phyloP scores from a whole-genome alignment of 768 basidiomycete genomes.

The Auriscalpium orientale region DNA sequence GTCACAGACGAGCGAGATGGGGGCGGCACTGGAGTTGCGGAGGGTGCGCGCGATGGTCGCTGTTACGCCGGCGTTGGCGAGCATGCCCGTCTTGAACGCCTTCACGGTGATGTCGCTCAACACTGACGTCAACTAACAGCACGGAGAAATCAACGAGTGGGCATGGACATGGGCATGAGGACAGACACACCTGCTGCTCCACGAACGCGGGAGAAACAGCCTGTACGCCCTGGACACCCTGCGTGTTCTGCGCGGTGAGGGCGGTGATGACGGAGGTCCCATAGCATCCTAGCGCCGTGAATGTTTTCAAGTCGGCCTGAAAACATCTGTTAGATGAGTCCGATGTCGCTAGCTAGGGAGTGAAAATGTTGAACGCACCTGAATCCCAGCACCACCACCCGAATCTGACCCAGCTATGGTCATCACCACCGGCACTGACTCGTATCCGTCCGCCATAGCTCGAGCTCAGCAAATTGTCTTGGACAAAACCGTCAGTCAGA shows the following conservation, averaged over 20 bases:
- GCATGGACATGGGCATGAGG: not conserved
- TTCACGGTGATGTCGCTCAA: slow-evolving; percentile 62
- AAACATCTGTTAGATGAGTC: not conserved
- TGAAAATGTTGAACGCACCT: slow-evolving; percentile 38
- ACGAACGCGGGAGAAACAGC: slow-evolving; percentile 65
- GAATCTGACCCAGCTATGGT: slow-evolving; percentile 81
- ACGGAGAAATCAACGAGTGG: not conserved
- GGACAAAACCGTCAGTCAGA: not conserved
- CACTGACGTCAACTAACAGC: slow-evolving; percentile 56
- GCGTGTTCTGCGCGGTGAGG: slow-evolving; percentile 84
- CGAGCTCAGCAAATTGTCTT: too few relatives aligned
- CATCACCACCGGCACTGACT: slow-evolving; percentile 33
- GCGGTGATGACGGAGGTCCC: slow-evolving; percentile 81
- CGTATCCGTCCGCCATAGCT: not conserved
- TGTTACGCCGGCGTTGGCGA: slow-evolving; percentile 53
- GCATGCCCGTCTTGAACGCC: slow-evolving; percentile 89
- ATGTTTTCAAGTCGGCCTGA: slow-evolving; percentile 83
- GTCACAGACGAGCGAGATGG: slow-evolving; percentile 68
- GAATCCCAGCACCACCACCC: slow-evolving; percentile 85
- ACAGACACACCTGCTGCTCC: slow-evolving; percentile 54
- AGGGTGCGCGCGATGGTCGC: slow-evolving; percentile 46
- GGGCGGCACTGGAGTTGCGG: slow-evolving; percentile 16
- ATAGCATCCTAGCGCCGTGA: slow-evolving; percentile 71
- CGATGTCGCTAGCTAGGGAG: not conserved
- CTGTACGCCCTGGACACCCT: slow-evolving; percentile 71